Evolutionary conservation across 805 yeast species (phyloP), one percentile per base, ranked within the genome.

Genomic region (Zygosaccharomyces bailii): DNA sequence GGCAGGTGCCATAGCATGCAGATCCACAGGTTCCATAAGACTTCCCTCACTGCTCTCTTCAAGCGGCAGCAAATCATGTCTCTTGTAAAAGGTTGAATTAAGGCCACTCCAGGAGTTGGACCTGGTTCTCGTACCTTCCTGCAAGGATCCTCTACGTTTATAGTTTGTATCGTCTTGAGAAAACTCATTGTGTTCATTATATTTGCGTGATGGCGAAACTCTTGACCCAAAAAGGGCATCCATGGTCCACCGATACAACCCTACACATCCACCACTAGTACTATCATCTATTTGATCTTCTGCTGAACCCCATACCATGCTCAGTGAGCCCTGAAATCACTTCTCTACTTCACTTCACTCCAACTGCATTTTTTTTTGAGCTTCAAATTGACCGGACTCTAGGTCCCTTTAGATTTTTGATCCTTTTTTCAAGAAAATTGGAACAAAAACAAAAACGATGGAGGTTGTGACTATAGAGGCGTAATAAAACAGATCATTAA

Each of bases 201-300:
- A 62, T 42, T 59, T 60, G 36, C 54, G 52, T 2, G 61, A 57
- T 17, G 67, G 67, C 2, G 65, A 59, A 11, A 52, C 42, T 16
- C 49, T 38, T 16, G 59, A 46, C 5, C 61, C 61, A 48, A 63
- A 61, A 19, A 63, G 35, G 2, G 68, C 66, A 46, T 63, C 68
- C 39, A 55, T 52, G 1, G 65, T 58, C 68, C 68, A 63, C 35
- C 48, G 52, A 43, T 47, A 54, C 5, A 56, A 48, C 4, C 57
- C 58, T n/a, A 42, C 47, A 14, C 42, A 44, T 6, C 48, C 49
- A 5, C 48, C 44, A 18, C 39, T 37, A 17, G 49, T 48, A 21
- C 44, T 43, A 9, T 48, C 49, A 19, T 42, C 49, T 21, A 48
- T 36, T 21, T 42, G 44, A 5, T 46, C 49, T 4, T 36, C 32